phyloP scores from a whole-genome alignment of 2,329 filamentous ascomycete genomes.

The Fusarium globosum region DNA sequence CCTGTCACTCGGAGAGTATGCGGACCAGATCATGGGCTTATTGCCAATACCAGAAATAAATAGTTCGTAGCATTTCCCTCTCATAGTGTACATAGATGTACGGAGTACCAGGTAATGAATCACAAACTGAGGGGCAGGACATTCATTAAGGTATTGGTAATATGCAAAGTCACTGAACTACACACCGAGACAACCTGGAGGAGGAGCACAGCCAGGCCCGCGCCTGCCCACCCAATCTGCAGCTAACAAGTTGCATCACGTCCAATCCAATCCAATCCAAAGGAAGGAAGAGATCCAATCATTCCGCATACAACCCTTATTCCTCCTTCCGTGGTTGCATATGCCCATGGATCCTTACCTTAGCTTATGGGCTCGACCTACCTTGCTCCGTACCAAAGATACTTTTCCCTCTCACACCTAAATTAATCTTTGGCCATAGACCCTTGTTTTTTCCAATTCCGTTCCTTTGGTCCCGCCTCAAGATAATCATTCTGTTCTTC shows the following conservation, averaged over 20 bases:
- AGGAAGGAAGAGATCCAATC: constrained; percentile 8
- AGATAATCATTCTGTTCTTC: neutral
- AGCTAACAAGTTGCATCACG: constrained; percentile 27
- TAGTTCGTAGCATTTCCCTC: neutral
- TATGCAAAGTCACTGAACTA: neutral
- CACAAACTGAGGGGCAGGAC: neutral
- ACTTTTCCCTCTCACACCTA: constrained; percentile 22
- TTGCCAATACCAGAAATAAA: neutral
- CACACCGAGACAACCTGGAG: neutral
- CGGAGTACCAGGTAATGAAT: neutral
- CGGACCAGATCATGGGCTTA: neutral
- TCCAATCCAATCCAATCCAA: constrained; percentile 13
- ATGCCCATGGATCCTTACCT: neutral
- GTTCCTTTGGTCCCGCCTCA: neutral
- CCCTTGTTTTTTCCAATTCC: constrained; percentile 10
- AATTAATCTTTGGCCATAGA: constrained; percentile 14
- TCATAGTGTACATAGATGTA: neutral
- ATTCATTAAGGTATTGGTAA: neutral
- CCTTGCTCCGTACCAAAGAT: neutral
- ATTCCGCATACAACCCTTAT: constrained; percentile 9
- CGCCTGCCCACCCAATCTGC: constrained; percentile 32
- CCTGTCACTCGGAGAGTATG: neutral
- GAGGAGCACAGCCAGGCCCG: constrained; percentile 30
- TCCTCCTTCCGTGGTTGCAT: constrained; percentile 15
- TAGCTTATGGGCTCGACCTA: neutral